phyloP scores from a whole-genome alignment of 768 basidiomycete genomes.

The Sporobolomyces phaffii region DNA sequence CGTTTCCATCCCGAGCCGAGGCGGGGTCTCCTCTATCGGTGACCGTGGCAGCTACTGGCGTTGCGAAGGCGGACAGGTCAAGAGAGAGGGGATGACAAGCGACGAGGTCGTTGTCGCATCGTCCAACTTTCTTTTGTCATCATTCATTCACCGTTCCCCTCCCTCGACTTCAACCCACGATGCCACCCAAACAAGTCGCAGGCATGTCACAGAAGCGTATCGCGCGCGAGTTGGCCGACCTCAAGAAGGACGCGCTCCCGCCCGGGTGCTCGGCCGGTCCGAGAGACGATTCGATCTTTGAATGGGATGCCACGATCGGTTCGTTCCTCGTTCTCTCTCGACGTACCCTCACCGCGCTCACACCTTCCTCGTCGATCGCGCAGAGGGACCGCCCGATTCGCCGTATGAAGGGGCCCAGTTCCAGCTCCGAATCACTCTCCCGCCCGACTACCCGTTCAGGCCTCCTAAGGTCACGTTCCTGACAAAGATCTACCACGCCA shows the following conservation, averaged over 20 bases:
- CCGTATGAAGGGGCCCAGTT: conserved; percentile 29
- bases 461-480: conserved; percentile 33
- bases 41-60: too few relatives aligned
- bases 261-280: conserved; percentile 4
- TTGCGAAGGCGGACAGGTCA: too few relatives aligned
- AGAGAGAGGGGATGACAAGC: too few relatives aligned
- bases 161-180: not conserved
- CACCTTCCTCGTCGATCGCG: too few relatives aligned
- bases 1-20: too few relatives aligned
- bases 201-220: conserved; percentile 25
- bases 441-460: conserved; percentile 34
- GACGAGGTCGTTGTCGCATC: too few relatives aligned
- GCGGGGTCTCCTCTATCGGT: too few relatives aligned
- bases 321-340: not conserved
- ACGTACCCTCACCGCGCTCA: not conserved
- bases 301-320: conserved; percentile 28
- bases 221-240: conserved; percentile 20
- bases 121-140: not conserved
- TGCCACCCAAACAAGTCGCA: conserved; percentile 16
- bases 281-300: conserved; percentile 15
- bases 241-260: conserved; percentile 11
- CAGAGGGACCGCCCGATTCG: conserved; percentile 38
- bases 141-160: too few relatives aligned
- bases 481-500: conserved; percentile 38
- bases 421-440: conserved; percentile 20